Conservation (phyloP, 441 rosid species). For the Daphne laureola region DNA sequence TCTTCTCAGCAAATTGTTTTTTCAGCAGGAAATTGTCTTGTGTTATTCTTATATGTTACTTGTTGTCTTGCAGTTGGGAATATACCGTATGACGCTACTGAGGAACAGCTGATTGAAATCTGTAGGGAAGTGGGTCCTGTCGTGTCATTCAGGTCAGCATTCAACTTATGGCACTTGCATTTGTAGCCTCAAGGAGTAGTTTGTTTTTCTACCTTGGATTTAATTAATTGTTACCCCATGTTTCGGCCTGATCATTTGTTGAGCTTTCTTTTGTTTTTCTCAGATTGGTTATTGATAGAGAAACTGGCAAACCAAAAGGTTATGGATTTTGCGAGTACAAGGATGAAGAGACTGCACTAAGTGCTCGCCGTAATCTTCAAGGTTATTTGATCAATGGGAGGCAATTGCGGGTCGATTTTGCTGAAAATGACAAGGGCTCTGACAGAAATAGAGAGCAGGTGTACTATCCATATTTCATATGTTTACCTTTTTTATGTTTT, state of each 20-base stretch:
- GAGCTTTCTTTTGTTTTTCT: constrained; percentile 18
- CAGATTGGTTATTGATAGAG: constrained; percentile 93
- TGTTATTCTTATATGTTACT: constrained; percentile 1
- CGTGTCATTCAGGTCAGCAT: constrained; percentile 85
- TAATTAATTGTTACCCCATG: not conserved
- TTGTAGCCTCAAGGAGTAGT: constrained; percentile 2
- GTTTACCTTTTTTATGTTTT: not conserved
- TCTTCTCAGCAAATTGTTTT: too few species aligned
- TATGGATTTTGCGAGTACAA: constrained; percentile 98
- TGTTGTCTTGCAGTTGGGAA: constrained; percentile 61
- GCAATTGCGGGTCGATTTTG: constrained; percentile 94
- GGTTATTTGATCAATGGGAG: constrained; percentile 92
- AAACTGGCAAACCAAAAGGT: constrained; percentile 98
- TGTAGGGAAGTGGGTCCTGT: constrained; percentile 97
- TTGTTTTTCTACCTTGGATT: not conserved
- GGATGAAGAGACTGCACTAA: constrained; percentile 94
- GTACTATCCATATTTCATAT: constrained; percentile 3
- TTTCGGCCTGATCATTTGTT: not conserved
- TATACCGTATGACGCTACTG: constrained; percentile 96
- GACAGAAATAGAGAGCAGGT: constrained; percentile 83
- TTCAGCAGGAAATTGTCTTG: not conserved
- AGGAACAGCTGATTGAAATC: constrained; percentile 89
- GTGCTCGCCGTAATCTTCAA: constrained; percentile 98
- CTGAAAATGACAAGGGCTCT: constrained; percentile 92
- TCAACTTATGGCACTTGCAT: not conserved